phyloP scores from a whole-genome alignment of 495 filamentous ascomycete species.

The Oidiodendron maius region DNA sequence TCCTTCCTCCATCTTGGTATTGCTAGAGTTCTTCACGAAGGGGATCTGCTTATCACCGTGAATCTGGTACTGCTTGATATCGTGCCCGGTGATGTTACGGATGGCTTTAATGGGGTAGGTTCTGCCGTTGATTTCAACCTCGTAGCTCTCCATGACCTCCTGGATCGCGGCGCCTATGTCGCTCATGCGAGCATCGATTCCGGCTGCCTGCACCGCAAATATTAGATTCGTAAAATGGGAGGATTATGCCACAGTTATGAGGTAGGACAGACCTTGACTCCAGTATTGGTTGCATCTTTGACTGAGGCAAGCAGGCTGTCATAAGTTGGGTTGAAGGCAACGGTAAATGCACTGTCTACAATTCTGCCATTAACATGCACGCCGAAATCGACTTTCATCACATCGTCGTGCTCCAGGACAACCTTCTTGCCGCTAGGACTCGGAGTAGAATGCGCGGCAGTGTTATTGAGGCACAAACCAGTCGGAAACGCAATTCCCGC shows the following conservation, averaged over 20 bases:
- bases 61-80: constrained; percentile 77
- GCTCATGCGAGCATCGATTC: constrained; percentile 72
- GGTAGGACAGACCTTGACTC: constrained; percentile 45
- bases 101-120: constrained; percentile 78
- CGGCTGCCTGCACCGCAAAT: constrained; percentile 49
- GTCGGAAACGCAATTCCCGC: constrained; percentile 88
- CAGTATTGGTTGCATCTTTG: constrained; percentile 83
- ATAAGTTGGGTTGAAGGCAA: constrained; percentile 79
- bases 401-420: constrained; percentile 70
- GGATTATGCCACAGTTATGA: neutral
- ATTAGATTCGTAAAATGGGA: neutral
- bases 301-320: constrained; percentile 77
- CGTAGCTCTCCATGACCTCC: constrained; percentile 85
- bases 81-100: constrained; percentile 83
- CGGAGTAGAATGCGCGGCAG: constrained; percentile 82
- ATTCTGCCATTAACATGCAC: constrained; percentile 87
- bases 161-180: constrained; percentile 75
- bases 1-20: constrained; percentile 89
- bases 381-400: constrained; percentile 91
- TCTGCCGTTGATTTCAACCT: constrained; percentile 69
- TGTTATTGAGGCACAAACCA: constrained; percentile 81
- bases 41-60: constrained; percentile 86
- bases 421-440: constrained; percentile 83
- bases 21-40: constrained; percentile 72
- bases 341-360: constrained; percentile 87